phyloP scores from a whole-genome alignment of 495 filamentous ascomycete species.

The Penicillium arizonense region DNA sequence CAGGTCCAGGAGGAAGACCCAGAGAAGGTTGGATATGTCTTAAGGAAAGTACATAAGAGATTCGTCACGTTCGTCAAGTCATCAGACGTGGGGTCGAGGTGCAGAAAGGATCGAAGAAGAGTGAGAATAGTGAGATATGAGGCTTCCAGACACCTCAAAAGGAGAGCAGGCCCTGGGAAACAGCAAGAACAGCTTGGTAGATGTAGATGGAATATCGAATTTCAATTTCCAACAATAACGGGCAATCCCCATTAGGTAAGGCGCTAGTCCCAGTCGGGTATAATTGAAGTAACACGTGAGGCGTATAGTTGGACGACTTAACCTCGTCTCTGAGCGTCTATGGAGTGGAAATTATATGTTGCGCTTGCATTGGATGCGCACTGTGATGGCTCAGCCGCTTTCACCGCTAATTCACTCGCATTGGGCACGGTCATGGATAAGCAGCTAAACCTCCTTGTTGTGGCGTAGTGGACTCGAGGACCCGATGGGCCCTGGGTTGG shows the following conservation, averaged over 20 bases:
- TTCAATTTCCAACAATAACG: slow-evolving; percentile 12
- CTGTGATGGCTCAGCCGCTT: neutral
- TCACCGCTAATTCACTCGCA: neutral
- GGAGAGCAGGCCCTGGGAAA: slow-evolving; percentile 4
- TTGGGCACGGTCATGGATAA: neutral
- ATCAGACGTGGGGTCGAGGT: slow-evolving; percentile 29
- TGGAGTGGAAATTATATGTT: neutral
- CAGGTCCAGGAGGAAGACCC: slow-evolving; percentile 11
- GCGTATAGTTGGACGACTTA: slow-evolving; percentile 1
- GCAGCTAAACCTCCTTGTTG: neutral
- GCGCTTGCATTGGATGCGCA: neutral
- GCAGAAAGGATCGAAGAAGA: slow-evolving; percentile 20
- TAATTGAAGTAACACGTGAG: slow-evolving; percentile 11
- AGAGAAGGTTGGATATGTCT: slow-evolving; percentile 17
- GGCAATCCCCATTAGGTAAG: slow-evolving; percentile 11
- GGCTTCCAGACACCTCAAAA: neutral
- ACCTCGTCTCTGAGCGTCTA: neutral
- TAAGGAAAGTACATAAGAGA: slow-evolving; percentile 41
- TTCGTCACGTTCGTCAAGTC: slow-evolving; percentile 50
- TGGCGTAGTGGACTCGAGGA: neutral
- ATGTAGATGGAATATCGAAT: slow-evolving; percentile 10
- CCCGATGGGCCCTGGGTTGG: too few species aligned
- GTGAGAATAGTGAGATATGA: neutral
- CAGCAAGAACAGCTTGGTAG: neutral
- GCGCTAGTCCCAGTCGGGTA: slow-evolving; percentile 10